Base-by-base conservation (phyloP, 1,139 yeast species). In the Suhomyces kunorum region DNA sequence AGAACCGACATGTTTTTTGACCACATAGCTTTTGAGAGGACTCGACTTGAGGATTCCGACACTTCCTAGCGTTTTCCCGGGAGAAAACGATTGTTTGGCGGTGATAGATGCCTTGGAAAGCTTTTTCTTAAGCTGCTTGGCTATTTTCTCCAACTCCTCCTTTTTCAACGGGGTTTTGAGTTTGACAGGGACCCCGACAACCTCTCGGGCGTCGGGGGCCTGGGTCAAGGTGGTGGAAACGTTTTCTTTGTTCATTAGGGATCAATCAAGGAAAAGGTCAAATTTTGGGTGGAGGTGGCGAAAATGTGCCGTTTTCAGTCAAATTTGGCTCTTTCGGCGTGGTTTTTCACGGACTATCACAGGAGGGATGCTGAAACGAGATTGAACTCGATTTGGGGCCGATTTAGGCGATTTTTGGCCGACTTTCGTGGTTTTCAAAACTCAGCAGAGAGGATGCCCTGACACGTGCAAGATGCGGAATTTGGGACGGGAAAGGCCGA, bases 131-230 rank as follows among this genome's bases (percentile, higher is more conserved):
- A 72, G 59, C 51, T 71, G 73, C 42, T 64, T 64, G 45, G 78
- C 78, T 28, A 72, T 72, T 44, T 68, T 64, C 47, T 72, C 78
- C 42, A 72, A 58, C 44, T 72, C 78, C 43, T 71, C 77, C 51
- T 71, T 71, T 45, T 65, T 65, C 49, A 72, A 60, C 8, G 74
- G 69, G 4, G 74, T 66, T 46, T 67, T 67, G 14, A 62, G 63
- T 42, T 59, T 61, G 19, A 47, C 47, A 11, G 39, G 43, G 18
- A 44, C 35, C 8, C 37, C 38, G 20, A 37, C 27, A 24, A 22
- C 32, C 12, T 19, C n/a, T 8, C 29, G 14, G 11, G 38, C 42
- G n/a, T 40, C 44, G 2, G 35, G 40, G 4, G 36, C 46, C 34
- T 43, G 46, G 19, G 38, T 37, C 22, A 39, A 27, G 22, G 42